Conservation (phyloP, 2,329 filamentous ascomycete species). For the Aspergillus hiratsukae region DNA sequence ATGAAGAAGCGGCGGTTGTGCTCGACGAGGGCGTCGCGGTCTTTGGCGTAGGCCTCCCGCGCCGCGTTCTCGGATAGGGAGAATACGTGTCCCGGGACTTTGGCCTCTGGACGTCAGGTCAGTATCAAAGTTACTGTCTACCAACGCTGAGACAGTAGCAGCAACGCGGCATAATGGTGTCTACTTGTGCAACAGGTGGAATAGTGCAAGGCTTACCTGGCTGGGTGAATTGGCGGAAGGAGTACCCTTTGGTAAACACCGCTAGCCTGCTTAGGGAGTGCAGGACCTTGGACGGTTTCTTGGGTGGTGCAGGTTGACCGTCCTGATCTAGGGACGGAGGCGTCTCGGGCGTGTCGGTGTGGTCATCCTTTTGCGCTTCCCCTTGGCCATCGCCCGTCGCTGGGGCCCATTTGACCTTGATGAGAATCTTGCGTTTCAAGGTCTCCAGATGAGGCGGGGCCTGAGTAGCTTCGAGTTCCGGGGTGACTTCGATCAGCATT, state of each 20-base stretch:
- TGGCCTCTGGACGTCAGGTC: conserved; percentile 33
- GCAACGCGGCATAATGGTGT: no score
- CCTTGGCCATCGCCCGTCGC: conserved; percentile 35
- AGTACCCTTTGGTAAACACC: conserved; percentile 81
- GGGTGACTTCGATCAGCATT: conserved; percentile 62
- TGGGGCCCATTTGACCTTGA: conserved; percentile 70
- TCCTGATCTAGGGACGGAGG: background rate
- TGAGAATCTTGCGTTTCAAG: conserved; percentile 72
- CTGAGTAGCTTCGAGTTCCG: conserved; percentile 51
- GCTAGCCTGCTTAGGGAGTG: conserved; percentile 68
- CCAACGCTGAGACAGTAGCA: background rate
- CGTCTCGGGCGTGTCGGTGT: conserved; percentile 10
- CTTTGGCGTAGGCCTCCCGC: conserved; percentile 58
- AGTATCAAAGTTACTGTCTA: background rate
- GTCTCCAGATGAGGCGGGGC: conserved; percentile 65
- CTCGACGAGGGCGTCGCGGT: conserved; percentile 62
- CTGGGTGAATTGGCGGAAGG: conserved; percentile 68
- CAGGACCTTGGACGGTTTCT: conserved; percentile 60
- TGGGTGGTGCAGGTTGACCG: conserved; percentile 29
- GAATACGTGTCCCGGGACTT: conserved; percentile 59
- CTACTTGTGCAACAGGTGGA: conserved; percentile 6
- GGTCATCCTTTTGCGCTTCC: conserved; percentile 10
- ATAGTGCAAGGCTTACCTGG: conserved; percentile 47
- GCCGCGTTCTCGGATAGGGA: conserved; percentile 59
- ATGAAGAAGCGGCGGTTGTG: conserved; percentile 82